A percentile compares a stretch with the other conserved stretches of the same genome.
These are phyloP conservation scores for Citrus trifoliata DNA, from an alignment of 345 rosid genomes.

Conservation along the genomic window DNA sequence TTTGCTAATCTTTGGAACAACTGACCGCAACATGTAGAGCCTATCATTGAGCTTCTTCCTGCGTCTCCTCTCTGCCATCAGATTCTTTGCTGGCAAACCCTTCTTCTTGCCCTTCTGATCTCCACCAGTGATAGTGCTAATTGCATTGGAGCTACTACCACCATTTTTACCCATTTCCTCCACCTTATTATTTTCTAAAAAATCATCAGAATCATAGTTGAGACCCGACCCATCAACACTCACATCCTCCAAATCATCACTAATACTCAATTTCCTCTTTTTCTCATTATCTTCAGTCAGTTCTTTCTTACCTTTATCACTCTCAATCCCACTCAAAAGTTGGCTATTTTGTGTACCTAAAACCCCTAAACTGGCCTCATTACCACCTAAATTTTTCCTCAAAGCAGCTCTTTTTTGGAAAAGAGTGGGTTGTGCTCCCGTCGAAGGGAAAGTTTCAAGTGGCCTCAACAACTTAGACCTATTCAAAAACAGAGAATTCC, in stretches of 20 bases:
- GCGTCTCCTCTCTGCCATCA: slow-evolving; percentile 73
- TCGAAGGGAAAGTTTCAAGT: slow-evolving; percentile 42
- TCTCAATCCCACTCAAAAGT: slow-evolving; percentile 26
- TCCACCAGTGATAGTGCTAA: slow-evolving; percentile 38
- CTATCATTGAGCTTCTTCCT: slow-evolving; percentile 65
- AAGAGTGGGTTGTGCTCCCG: slow-evolving; percentile 56
- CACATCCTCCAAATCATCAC: slow-evolving; percentile 42
- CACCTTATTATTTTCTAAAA: slow-evolving; percentile 36
- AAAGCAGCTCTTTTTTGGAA: slow-evolving; percentile 60
- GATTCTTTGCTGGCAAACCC: slow-evolving; percentile 66
- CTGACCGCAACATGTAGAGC: slow-evolving; percentile 59
- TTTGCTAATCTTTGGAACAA: slow-evolving; percentile 63
- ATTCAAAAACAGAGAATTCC: slow-evolving; percentile 33
- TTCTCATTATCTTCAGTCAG: slow-evolving; percentile 35
- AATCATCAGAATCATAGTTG: slow-evolving; percentile 57
- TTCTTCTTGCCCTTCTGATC: slow-evolving; percentile 54
- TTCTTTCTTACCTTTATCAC: slow-evolving; percentile 44
- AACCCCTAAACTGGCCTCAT: slow-evolving; percentile 25
- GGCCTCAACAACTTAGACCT: slow-evolving; percentile 58
- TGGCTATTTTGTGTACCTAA: slow-evolving; percentile 8
- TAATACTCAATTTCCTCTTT: slow-evolving; percentile 19
- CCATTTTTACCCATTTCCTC: slow-evolving; percentile 40
- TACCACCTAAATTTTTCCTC: slow-evolving; percentile 43
- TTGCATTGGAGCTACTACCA: slow-evolving; percentile 42
- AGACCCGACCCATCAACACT: slow-evolving; percentile 50